Evolutionary conservation across 2,329 filamentous ascomycete species (phyloP), one percentile per base, ranked within the genome.

Genomic region (Penicillium sp.): DNA sequence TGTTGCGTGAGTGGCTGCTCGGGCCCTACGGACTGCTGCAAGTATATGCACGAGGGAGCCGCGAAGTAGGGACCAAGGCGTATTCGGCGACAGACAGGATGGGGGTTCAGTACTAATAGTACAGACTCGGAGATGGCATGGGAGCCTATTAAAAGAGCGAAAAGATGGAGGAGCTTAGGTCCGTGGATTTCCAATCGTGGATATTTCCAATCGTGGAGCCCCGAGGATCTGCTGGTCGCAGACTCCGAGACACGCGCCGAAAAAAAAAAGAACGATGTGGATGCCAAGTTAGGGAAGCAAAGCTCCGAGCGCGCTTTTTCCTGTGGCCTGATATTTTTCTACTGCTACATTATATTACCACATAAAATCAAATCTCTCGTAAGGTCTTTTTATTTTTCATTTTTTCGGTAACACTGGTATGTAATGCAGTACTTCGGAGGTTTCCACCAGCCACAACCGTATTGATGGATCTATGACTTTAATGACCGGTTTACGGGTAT

Each of bases 1-100:
- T 31, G 44, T 23, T 18, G 32, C 49, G 39, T 61, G 57, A 60
- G 49, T 59, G 58, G 58, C 24, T 57, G 13, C 29, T 52, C 8
- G 29, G 39, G 37, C 33, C 33, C 31, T 18, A 40, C 47, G 23
- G 27, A 33, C 44, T 44, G 32, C 18, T 24, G 29, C 10, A 15
- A 32, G 33, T 37, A n/a, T 51, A 42, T 56, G 55, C 48, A 58
- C 45, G 47, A 33, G 44, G 50, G 42, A 50, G 52, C 52, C 47
- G 46, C 52, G 37, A 43, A 47, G 44, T 27, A 42, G 33, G 28
- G 23, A 48, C 29, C 31, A 27, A 41, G 12, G 37, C 18, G 3
- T 29, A 27, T 32, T 49, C 42, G 3, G 44, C 23, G 52, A 32
- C 43, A 55, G 49, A 44, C 23, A 32, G 46, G 52, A 47, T 24